A percentile compares a stretch with the other conserved stretches of the same genome.
Evolutionary conservation across 352 stramenopile genomes (phyloP).

Genomic region (Pythium brachiatum): DNA sequence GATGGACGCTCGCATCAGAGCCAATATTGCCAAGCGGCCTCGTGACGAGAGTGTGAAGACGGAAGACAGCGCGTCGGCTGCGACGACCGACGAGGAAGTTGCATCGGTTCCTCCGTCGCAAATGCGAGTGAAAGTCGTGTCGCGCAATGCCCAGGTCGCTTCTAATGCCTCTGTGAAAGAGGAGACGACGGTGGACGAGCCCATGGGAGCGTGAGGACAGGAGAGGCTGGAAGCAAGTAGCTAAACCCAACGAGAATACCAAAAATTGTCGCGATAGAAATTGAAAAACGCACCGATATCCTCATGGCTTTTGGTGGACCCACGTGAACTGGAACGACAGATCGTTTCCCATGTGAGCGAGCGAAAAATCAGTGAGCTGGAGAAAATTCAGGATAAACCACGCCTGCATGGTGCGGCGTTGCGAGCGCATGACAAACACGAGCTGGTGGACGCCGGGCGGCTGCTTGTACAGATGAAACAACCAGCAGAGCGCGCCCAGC

Average conservation of each 20-base stretch:
- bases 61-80: conserved; percentile 24
- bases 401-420: conserved; percentile 17
- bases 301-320: conserved; percentile 3
- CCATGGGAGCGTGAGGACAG: conserved; percentile 2
- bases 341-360: conserved; percentile 18
- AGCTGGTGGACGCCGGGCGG: conserved; percentile 9
- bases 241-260: background rate
- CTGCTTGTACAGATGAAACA: background rate
- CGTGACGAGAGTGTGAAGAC: conserved; percentile 18
- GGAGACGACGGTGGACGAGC: background rate
- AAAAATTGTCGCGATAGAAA: background rate
- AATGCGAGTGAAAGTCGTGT: conserved; percentile 25
- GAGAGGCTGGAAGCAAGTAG: background rate
- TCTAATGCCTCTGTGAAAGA: conserved; percentile 4
- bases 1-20: conserved; percentile 34
- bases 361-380: conserved; percentile 11
- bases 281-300: background rate
- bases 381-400: conserved; percentile 4
- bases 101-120: background rate
- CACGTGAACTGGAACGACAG: conserved; percentile 21
- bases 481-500: background rate
- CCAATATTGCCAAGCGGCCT: conserved; percentile 17
- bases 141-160: background rate
- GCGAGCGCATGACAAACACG: conserved; percentile 7
- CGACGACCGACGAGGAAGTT: conserved; percentile 23